phyloP scores from a whole-genome alignment of 208 protist genomes.

The Naegleria lovaniensis region DNA sequence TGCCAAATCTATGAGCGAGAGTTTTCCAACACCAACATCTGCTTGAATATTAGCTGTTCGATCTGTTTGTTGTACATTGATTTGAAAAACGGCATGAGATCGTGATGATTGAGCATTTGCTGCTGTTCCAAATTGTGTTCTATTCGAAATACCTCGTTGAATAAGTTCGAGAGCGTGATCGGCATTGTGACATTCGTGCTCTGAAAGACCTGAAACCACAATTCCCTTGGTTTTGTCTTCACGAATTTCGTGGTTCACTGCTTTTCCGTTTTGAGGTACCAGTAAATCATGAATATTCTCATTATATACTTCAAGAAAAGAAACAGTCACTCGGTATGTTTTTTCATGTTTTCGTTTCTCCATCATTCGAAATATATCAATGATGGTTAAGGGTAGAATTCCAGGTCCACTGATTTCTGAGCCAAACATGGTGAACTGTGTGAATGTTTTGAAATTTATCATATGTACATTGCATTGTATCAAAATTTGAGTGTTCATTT shows the following conservation, averaged over 20 bases:
- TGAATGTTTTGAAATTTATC: too few species aligned
- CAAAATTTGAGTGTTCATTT: too few species aligned
- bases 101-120: slow-evolving; percentile 38
- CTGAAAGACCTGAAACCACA: slow-evolving; percentile 47
- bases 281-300: slow-evolving; percentile 68
- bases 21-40: slow-evolving; percentile 60
- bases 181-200: slow-evolving; percentile 39
- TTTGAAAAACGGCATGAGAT: slow-evolving; percentile 34
- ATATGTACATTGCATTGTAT: too few species aligned
- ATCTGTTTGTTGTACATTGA: neutral
- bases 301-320: slow-evolving; percentile 76
- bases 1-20: slow-evolving; percentile 82
- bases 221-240: slow-evolving; percentile 50
- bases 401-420: slow-evolving; percentile 20
- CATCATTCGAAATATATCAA: slow-evolving; percentile 58
- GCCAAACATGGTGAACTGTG: slow-evolving; percentile 40
- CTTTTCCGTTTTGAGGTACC: slow-evolving; percentile 16
- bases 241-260: slow-evolving; percentile 44
- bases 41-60: slow-evolving; percentile 38
- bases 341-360: slow-evolving; percentile 37
- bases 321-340: slow-evolving; percentile 45
- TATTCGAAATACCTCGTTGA: slow-evolving; percentile 53
- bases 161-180: slow-evolving; percentile 53
- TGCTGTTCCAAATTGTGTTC: slow-evolving; percentile 64
- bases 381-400: slow-evolving; percentile 14